Percentiles rank a stretch among this genome's conserved stretches.
These are phyloP conservation scores for Fusarium sp. DNA, from an alignment of 2,329 filamentous ascomycete genomes.

Conservation along the genomic window DNA sequence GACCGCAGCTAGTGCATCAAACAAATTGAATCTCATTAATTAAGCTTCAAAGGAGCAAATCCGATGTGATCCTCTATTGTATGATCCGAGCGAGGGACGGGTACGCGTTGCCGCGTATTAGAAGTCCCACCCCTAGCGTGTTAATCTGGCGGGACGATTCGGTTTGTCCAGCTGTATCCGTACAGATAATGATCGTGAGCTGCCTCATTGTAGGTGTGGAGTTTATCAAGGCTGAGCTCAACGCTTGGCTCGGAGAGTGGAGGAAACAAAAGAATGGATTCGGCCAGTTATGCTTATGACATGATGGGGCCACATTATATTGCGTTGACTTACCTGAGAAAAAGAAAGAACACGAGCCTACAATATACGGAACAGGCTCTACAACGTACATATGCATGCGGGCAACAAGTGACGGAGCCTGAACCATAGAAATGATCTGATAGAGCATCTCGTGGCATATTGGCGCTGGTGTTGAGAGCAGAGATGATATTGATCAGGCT, in stretches of 20 bases:
- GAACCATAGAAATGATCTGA: conserved; percentile 8
- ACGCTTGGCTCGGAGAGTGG: conserved; percentile 2
- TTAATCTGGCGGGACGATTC: background rate
- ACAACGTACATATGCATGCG: background rate
- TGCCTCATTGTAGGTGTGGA: background rate
- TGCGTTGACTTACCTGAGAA: conserved; percentile 1
- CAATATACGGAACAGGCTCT: background rate
- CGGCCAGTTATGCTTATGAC: background rate
- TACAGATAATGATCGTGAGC: background rate
- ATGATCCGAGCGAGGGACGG: conserved; percentile 16
- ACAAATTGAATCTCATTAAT: conserved; percentile 33
- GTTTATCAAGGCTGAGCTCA: conserved; percentile 1
- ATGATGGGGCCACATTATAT: conserved; percentile 8
- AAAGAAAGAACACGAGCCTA: background rate
- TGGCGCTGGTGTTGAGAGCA: conserved; percentile 16
- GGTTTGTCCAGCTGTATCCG: background rate
- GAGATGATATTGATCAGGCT: conserved; percentile 10
- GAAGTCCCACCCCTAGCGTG: background rate
- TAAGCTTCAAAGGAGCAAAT: conserved; percentile 19
- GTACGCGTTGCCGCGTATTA: conserved; percentile 3
- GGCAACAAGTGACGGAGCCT: conserved; percentile 8
- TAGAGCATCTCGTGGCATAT: conserved; percentile 6
- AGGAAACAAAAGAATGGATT: conserved; percentile 9
- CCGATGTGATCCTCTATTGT: conserved; percentile 18
- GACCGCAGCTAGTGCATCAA: conserved; percentile 31